Evolutionary conservation across 352 stramenopile genomes (phyloP).

Genomic region (Peronospora tabacina): DNA sequence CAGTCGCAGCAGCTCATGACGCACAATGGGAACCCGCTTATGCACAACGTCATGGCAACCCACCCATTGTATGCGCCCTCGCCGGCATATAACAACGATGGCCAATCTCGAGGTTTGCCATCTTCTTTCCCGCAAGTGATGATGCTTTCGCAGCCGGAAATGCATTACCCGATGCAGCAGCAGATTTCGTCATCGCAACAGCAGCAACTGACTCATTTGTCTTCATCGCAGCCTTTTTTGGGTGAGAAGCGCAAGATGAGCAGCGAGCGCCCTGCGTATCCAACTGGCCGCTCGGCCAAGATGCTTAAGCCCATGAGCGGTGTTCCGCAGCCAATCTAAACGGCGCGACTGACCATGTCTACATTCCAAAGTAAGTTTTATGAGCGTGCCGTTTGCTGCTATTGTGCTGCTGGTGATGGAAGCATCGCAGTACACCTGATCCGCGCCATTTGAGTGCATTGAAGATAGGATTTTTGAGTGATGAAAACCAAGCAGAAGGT

Average conservation of each 20-base stretch:
- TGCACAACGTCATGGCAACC: constrained; percentile 29
- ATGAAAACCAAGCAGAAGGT: constrained; percentile 22
- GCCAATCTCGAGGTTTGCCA: constrained; percentile 30
- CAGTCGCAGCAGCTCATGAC: constrained; percentile 33
- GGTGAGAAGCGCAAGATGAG: constrained; percentile 48
- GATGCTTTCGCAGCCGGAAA: constrained; percentile 31
- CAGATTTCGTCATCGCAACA: constrained; percentile 11
- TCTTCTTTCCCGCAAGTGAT: constrained; percentile 48
- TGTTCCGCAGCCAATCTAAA: constrained; percentile 33
- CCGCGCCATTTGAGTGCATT: constrained; percentile 13
- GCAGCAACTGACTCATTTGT: constrained; percentile 5
- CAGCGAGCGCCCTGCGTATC: constrained; percentile 33
- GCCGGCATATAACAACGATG: constrained; percentile 27
- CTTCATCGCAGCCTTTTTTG: constrained; percentile 12
- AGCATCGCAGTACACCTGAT: constrained; percentile 10
- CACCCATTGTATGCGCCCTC: constrained; percentile 27
- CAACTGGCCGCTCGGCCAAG: constrained; percentile 28
- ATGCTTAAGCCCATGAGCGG: constrained; percentile 38
- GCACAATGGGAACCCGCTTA: constrained; percentile 18
- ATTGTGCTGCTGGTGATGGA: constrained; percentile 10
- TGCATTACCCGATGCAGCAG: constrained; percentile 33
- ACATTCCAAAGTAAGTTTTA: constrained; percentile 23
- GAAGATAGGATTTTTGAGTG: constrained; percentile 33
- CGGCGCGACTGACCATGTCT: constrained; percentile 7
- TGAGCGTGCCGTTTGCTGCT: constrained; percentile 18